Evolutionary conservation across 139 green algal genomes (phyloP).

Genomic region (Chloropicon primus): DNA sequence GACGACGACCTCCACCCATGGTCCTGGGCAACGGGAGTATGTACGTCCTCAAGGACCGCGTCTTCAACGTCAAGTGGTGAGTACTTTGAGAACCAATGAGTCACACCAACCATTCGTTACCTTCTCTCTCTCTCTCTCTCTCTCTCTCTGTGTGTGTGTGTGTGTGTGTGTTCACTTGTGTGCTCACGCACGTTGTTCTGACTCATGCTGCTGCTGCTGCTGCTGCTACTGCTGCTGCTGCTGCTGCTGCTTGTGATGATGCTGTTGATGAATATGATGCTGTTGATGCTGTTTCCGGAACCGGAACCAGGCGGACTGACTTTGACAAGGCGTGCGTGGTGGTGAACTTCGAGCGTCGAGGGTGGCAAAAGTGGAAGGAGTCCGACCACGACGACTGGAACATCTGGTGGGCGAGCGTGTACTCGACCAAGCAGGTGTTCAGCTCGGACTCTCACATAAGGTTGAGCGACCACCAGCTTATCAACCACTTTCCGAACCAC

Average conservation of each 20-base stretch:
- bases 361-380: slow-evolving; percentile 26
- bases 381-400: slow-evolving; percentile 39
- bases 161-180: no score
- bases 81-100: no score
- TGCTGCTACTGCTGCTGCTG: no score
- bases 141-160: background rate
- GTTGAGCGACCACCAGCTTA: slow-evolving; percentile 21
- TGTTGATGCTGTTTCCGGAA: no score
- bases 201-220: no score
- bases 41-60: background rate
- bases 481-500: background rate
- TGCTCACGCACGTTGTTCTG: no score
- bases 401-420: slow-evolving; percentile 57
- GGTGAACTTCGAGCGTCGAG: slow-evolving; percentile 40
- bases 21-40: background rate
- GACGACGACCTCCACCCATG: no score
- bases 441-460: slow-evolving; percentile 13
- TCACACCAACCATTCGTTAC: no score
- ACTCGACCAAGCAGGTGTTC: slow-evolving; percentile 31
- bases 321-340: slow-evolving; percentile 48
- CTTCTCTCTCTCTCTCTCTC: background rate
- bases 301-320: slow-evolving; percentile 37
- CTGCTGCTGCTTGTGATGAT: no score
- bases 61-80: background rate
- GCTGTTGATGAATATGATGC: no score